These are phyloP conservation scores for Pugionium dolabratum DNA, from an alignment of 345 rosid species.

Conservation along the genomic window DNA sequence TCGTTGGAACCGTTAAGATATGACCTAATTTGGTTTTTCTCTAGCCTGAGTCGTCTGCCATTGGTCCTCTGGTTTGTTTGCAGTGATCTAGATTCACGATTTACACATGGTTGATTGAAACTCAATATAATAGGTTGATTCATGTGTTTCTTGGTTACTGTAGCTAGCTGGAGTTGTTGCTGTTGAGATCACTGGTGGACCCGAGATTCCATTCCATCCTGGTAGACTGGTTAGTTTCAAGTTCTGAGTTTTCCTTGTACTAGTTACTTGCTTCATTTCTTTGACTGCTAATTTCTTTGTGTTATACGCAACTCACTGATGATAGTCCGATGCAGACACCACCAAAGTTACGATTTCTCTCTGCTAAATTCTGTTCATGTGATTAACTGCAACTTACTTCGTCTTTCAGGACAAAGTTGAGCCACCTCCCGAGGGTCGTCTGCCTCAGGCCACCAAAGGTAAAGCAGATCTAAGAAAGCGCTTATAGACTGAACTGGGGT, in stretches of 20 bases:
- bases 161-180: slow-evolving; percentile 89
- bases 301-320: too few relatives aligned
- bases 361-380: too few relatives aligned
- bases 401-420: slow-evolving; percentile 66
- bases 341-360: too few relatives aligned
- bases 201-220: slow-evolving; percentile 86
- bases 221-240: slow-evolving; percentile 60
- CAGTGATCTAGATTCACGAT: not conserved
- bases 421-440: slow-evolving; percentile 88
- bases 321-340: too few relatives aligned
- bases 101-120: not conserved
- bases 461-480: not conserved
- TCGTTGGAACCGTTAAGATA: not conserved
- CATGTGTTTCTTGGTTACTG: slow-evolving; percentile 9
- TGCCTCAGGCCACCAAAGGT: slow-evolving; percentile 89
- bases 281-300: too few relatives aligned
- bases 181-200: slow-evolving; percentile 84
- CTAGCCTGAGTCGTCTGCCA: not conserved
- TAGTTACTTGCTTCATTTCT: not conserved
- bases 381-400: too few relatives aligned
- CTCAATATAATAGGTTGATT: not conserved
- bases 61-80: slow-evolving; percentile 9
- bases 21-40: not conserved
- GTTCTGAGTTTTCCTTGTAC: not conserved
- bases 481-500: not conserved